Percentiles rank a stretch among this genome's conserved stretches.
Evolutionary conservation across 2,329 filamentous ascomycete species (phyloP).

Genomic region (Aspergillus phoenicis): DNA sequence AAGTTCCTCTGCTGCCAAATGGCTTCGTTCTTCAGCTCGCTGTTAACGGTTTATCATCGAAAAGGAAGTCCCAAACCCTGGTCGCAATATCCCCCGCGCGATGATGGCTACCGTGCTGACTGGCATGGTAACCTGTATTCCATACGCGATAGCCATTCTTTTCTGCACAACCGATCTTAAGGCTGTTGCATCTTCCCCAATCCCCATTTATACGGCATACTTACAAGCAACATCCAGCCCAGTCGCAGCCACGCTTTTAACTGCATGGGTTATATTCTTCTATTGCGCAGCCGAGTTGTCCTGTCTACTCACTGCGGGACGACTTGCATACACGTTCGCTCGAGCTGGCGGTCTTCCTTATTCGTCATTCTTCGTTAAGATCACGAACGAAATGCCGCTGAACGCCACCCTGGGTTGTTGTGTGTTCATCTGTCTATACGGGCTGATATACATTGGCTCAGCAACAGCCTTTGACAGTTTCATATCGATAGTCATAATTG

Average conservation of each 20-base stretch:
- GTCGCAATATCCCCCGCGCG: constrained; percentile 22
- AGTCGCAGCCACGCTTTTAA: constrained; percentile 21
- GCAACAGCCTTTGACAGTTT: constrained; percentile 47
- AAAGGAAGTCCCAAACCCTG: constrained; percentile 25
- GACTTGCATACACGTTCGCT: constrained; percentile 17
- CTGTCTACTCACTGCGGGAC: constrained; percentile 16
- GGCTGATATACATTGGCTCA: constrained; percentile 33
- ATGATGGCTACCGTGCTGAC: constrained; percentile 26
- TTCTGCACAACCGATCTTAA: constrained; percentile 25
- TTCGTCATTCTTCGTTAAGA: constrained; percentile 20
- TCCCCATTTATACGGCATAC: constrained; percentile 25
- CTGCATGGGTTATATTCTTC: constrained; percentile 33
- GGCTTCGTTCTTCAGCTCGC: background rate
- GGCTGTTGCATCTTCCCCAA: constrained; percentile 16
- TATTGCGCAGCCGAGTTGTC: constrained; percentile 41
- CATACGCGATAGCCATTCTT: constrained; percentile 23
- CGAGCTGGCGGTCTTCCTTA: constrained; percentile 21
- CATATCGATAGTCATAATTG: constrained; percentile 38
- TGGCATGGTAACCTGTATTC: constrained; percentile 21
- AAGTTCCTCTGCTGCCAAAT: background rate
- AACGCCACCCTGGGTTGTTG: constrained; percentile 48
- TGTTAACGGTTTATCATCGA: background rate
- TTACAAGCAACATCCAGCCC: constrained; percentile 20
- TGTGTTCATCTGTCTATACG: constrained; percentile 49
- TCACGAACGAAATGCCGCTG: constrained; percentile 33